phyloP scores from a whole-genome alignment of 257 asterid species.

The Leptodermis oblonga region DNA sequence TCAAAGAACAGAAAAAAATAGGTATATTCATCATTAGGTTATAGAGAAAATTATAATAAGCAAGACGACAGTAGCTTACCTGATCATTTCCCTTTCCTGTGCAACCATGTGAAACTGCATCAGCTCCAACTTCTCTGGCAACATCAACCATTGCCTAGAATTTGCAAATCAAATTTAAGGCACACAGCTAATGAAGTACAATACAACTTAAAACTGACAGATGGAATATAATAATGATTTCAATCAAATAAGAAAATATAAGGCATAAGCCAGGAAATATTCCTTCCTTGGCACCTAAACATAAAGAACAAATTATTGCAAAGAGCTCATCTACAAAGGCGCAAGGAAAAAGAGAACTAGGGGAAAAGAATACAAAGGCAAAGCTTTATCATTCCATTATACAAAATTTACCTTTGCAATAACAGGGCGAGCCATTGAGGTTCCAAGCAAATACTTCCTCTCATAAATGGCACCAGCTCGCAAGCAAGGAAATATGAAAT shows the following conservation, averaged over 20 bases:
- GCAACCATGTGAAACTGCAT: slow-evolving; percentile 98
- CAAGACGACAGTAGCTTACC: slow-evolving; percentile 30
- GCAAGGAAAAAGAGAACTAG: not conserved
- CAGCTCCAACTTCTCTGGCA: slow-evolving; percentile 97
- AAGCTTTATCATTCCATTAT: slow-evolving; percentile 5
- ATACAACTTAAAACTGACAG: not conserved
- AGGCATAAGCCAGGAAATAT: not conserved
- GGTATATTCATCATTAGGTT: not conserved
- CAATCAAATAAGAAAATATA: not conserved
- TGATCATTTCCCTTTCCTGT: slow-evolving; percentile 98
- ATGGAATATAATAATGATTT: not conserved
- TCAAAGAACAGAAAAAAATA: not conserved
- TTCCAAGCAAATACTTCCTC: slow-evolving; percentile 90
- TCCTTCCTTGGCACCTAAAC: not conserved
- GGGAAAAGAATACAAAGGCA: not conserved
- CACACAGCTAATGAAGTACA: not conserved
- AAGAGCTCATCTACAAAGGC: not conserved
- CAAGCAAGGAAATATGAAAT: slow-evolving; percentile 85
- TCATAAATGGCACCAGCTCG: slow-evolving; percentile 95
- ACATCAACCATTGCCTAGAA: slow-evolving; percentile 98
- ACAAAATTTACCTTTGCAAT: slow-evolving; percentile 74
- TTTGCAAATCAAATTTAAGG: slow-evolving; percentile 16
- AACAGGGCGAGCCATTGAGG: slow-evolving; percentile 99
- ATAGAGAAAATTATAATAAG: slow-evolving; percentile 7
- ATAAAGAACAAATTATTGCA: not conserved